These are phyloP conservation scores for Aspergillus caelatus DNA, from an alignment of 2,329 filamentous ascomycete genomes.

Conservation along the genomic window DNA sequence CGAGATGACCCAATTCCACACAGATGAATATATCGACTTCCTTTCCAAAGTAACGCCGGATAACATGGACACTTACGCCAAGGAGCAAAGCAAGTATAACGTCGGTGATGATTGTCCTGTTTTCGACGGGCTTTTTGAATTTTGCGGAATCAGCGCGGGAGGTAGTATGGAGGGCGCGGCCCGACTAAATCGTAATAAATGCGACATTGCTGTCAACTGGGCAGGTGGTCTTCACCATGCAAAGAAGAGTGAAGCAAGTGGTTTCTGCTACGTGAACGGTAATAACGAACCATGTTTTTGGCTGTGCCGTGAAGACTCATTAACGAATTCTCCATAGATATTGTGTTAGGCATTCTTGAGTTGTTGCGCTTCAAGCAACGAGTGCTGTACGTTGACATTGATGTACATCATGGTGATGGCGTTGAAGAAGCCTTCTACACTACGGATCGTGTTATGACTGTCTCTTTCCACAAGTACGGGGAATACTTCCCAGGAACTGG, in stretches of 20 bases:
- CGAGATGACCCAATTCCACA: constrained; percentile 75
- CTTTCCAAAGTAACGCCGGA: constrained; percentile 89
- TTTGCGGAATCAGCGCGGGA: constrained; percentile 70
- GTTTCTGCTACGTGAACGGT: constrained; percentile 97
- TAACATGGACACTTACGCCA: constrained; percentile 92
- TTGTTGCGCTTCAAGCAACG: constrained; percentile 65
- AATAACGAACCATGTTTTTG: constrained; percentile 9
- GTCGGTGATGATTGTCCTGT: constrained; percentile 68
- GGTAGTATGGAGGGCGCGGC: constrained; percentile 72
- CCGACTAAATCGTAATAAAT: constrained; percentile 68
- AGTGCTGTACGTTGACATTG: constrained; percentile 69
- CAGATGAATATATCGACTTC: constrained; percentile 74
- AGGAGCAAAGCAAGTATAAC: constrained; percentile 83
- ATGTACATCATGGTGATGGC: constrained; percentile 69
- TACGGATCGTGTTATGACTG: constrained; percentile 71
- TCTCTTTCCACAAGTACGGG: constrained; percentile 73
- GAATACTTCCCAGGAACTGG: constrained; percentile 73
- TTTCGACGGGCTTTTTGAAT: constrained; percentile 71
- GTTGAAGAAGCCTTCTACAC: constrained; percentile 74
- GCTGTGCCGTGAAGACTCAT: neutral
- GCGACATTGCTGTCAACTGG: constrained; percentile 77
- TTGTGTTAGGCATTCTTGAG: constrained; percentile 68
- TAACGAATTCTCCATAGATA: constrained; percentile 50
- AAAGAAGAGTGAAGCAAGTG: constrained; percentile 90
- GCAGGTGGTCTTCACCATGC: constrained; percentile 95